These are phyloP conservation scores for Agrocybe chaxingu DNA, from an alignment of 768 basidiomycete species.

Conservation along the genomic window DNA sequence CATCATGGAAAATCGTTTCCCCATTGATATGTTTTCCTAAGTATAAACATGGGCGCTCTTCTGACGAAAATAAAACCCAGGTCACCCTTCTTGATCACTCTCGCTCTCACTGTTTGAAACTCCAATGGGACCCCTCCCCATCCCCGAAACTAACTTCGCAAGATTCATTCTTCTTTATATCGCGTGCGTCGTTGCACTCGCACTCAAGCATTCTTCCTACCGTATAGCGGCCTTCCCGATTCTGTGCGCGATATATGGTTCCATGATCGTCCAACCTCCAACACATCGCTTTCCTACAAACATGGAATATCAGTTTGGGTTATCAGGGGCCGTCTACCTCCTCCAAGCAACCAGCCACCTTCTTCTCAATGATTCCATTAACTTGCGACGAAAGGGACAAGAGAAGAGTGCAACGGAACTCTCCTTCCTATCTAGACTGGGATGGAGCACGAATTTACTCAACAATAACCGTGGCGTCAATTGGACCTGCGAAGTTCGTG, in stretches of 20 bases:
- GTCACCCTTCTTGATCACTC: no score
- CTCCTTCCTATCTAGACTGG: not conserved
- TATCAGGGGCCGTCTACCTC: not conserved
- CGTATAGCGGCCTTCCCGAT: not conserved
- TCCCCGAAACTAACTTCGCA: no score
- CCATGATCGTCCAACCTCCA: not conserved
- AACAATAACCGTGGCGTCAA: constrained; percentile 3
- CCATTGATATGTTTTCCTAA: no score
- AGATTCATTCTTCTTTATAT: no score
- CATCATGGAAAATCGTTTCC: no score
- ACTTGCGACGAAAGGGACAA: constrained; percentile 4
- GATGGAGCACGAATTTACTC: constrained; percentile 2
- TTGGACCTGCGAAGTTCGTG: constrained; percentile 8
- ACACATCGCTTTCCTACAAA: not conserved
- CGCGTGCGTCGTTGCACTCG: no score
- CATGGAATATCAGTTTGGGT: not conserved
- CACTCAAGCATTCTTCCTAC: not conserved
- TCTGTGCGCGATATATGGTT: not conserved
- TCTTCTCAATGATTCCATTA: constrained; percentile 4
- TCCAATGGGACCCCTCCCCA: no score
- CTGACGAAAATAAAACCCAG: no score
- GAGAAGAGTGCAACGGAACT: not conserved
- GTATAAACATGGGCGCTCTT: no score
- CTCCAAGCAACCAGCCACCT: constrained; percentile 6
- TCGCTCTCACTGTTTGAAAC: no score